Evolutionary conservation across 83 land plant genomes (phyloP), one percentile per base, ranked within the genome.

Genomic region (Thuja plicata): DNA sequence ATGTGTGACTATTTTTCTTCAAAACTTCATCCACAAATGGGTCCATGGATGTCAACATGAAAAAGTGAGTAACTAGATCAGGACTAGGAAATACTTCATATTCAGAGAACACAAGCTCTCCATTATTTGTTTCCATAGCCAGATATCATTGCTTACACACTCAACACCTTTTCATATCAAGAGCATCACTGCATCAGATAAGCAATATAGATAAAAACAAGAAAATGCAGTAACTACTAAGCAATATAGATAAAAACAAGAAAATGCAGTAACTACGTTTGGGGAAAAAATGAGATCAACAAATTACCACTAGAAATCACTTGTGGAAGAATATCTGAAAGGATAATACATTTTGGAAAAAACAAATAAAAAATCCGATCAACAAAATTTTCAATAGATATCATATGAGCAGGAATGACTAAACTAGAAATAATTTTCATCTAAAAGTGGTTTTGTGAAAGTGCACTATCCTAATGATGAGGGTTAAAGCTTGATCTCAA

Each of bases 1-100:
- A 92, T 16, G 94, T 91, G 88, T 93, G 94, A n/a, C 93, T 93
- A 89, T 91, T 93, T 57, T 74, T 87, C 76, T 87, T 87, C 81
- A 92, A 66, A 21, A 92, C 34, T 46, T 93, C 92, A 62, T 93
- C 93, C 86, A 90, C 34, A 54, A 92, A 81, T 43, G 48, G 43
- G 19, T 81, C 84, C 84, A 81, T 81, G 84, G 84, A 81, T 40
- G 84, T 27, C 9, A 46, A 35, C 19, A 9, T 30, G 84, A 12
- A 19, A 70, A 55, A 41, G 35, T 89, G 76, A 46, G 90, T 84
- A 35, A 24, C 89, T 4, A 86, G 38, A n/a, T 50, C 70, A 13
- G 90, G 60, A 55, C 74, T 89, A 3, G 85, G 74, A 45, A 93
- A 87, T 6, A 82, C 86, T 17, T 90, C 91, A 32, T 88, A 71